A percentile compares a stretch with the other conserved stretches of the same genome.
These are phyloP conservation scores for Oidiodendron maius DNA, from an alignment of 495 filamentous ascomycete species.

Conservation along the genomic window DNA sequence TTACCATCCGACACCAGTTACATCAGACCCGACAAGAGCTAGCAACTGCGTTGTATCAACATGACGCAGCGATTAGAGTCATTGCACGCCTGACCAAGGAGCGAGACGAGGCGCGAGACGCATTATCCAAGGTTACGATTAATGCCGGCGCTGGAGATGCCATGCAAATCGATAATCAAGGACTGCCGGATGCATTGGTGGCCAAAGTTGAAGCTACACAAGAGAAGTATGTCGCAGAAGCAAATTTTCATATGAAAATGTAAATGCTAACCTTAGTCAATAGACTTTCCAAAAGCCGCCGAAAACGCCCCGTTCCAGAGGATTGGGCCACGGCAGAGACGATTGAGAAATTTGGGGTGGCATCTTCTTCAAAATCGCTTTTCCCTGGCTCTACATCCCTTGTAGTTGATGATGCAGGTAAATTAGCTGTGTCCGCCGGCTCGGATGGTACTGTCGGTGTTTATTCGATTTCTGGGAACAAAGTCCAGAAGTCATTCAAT, in stretches of 20 bases:
- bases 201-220: conserved; percentile 74
- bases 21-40: conserved; percentile 89
- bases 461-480: conserved; percentile 70
- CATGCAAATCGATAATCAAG: conserved; percentile 81
- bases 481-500: conserved; percentile 60
- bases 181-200: conserved; percentile 63
- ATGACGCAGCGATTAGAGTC: conserved; percentile 90
- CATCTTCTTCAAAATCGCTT: conserved; percentile 52
- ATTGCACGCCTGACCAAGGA: conserved; percentile 85
- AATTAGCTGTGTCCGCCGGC: conserved; percentile 74
- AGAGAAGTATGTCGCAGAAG: conserved; percentile 51
- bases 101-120: conserved; percentile 87
- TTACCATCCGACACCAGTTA: conserved; percentile 80
- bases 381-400: conserved; percentile 61
- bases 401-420: conserved; percentile 56
- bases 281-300: conserved; percentile 76
- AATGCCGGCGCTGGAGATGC: conserved; percentile 63
- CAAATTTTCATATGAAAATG: not conserved
- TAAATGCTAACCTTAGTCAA: conserved; percentile 4
- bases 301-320: conserved; percentile 80
- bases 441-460: conserved; percentile 69
- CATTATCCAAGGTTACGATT: conserved; percentile 79
- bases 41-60: conserved; percentile 86
- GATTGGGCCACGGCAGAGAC: conserved; percentile 76
- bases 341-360: conserved; percentile 60